A percentile compares a stretch with the other conserved stretches of the same genome.
Conservation (phyloP, 2,329 filamentous ascomycete species). For the Sphaerulina musiva region DNA sequence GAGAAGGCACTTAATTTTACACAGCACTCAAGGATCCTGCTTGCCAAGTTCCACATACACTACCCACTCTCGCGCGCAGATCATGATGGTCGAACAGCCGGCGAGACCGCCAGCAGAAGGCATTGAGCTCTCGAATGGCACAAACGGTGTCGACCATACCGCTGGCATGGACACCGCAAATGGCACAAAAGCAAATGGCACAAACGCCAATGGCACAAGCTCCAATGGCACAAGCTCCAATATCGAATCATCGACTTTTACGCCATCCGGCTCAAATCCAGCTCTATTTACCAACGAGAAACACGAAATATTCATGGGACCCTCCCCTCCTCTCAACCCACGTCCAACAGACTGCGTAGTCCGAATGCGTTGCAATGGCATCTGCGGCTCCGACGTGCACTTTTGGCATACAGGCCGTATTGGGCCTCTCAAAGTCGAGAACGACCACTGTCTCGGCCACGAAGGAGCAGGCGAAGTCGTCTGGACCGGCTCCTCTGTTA, state of each 20-base stretch:
- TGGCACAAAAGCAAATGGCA: neutral
- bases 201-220: conserved; percentile 7
- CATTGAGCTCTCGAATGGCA: neutral
- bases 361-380: conserved; percentile 28
- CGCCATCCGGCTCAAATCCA: conserved; percentile 20
- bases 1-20: neutral
- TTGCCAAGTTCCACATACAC: neutral
- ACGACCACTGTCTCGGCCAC: conserved; percentile 61
- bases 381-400: conserved; percentile 29
- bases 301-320: conserved; percentile 27
- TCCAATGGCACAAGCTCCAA: neutral
- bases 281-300: conserved; percentile 28
- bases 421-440: conserved; percentile 55
- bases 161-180: neutral
- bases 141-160: neutral
- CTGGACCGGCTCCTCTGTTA: conserved; percentile 53
- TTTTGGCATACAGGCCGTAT: conserved; percentile 48
- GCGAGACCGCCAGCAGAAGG: conserved; percentile 6
- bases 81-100: neutral
- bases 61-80: neutral
- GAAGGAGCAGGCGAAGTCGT: conserved; percentile 62
- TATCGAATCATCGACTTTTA: conserved; percentile 5
- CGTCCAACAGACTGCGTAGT: conserved; percentile 26
- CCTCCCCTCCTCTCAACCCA: conserved; percentile 24
- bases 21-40: neutral